Conservation (phyloP, 768 basidiomycete genomes). For the Suillus paluster region DNA sequence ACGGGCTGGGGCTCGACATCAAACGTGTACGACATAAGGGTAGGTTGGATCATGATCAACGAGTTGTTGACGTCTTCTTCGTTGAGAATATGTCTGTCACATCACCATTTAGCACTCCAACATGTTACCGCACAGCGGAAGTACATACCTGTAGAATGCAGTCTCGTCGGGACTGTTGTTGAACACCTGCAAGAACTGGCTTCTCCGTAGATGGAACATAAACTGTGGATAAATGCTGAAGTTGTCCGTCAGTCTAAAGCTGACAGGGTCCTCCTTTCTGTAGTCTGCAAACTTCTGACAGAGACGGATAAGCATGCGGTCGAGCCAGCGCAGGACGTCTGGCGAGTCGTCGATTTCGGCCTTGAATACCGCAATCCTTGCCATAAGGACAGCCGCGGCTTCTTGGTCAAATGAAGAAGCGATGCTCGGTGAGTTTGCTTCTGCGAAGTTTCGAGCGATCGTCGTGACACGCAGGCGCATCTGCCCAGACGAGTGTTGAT, state of each 20-base stretch:
- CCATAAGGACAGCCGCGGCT: constrained; percentile 97
- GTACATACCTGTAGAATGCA: constrained; percentile 87
- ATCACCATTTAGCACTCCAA: constrained; percentile 13
- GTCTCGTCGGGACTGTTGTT: constrained; percentile 99
- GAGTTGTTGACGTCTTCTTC: constrained; percentile 99
- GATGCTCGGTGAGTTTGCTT: constrained; percentile 93
- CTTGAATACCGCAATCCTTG: constrained; percentile 98
- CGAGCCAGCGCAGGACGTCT: constrained; percentile 95
- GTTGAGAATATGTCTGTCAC: constrained; percentile 83
- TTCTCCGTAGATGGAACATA: constrained; percentile 98
- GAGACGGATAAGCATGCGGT: constrained; percentile 96
- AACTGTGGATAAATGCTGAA: constrained; percentile 99
- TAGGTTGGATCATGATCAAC: constrained; percentile 99
- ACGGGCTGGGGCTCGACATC: constrained; percentile 93
- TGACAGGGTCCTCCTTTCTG: constrained; percentile 94
- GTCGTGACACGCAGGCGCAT: constrained; percentile 97
- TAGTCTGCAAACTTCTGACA: constrained; percentile 99
- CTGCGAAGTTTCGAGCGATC: constrained; percentile 96
- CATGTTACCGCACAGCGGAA: not conserved
- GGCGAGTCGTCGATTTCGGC: constrained; percentile 98
- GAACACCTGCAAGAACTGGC: constrained; percentile 99
- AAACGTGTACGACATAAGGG: constrained; percentile 97
- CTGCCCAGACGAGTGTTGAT: constrained; percentile 96
- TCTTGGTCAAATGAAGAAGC: constrained; percentile 97
- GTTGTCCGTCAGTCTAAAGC: constrained; percentile 92